Base-by-base conservation (phyloP, 306 rosid genomes). In the Rubus parviflorus region DNA sequence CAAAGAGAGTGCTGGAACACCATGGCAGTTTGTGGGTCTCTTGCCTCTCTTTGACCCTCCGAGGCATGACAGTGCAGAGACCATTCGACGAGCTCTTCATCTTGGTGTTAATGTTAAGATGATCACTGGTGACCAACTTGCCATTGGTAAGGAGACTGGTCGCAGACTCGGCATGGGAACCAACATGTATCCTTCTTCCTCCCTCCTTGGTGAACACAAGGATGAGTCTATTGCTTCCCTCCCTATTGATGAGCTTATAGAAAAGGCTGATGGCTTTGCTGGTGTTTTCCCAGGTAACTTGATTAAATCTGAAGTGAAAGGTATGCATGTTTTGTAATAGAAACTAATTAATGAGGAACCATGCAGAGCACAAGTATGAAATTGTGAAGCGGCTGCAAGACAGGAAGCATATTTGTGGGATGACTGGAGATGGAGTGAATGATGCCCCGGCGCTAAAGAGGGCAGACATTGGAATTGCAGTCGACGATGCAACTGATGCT, bases 131-230 rank as follows among this genome's bases (percentile, higher is more conserved):
- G 98, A 94, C 73, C 98, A 94, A 65, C 88, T 94, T 3, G 97
- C 98, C 25, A 94, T 94, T 65, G 98, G 97, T 0, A 94, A 94
- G 71, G 98, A 94, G 80, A 91, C 98, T 0, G 98, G 89, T 46
- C 97, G 97, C 48, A 88, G 98, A 82, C 97, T 94, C 66, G 98
- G 98, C 70, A 94, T 94, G 98, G 98, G 98, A 82, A 88, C 92
- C 35, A 93, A 93, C 89, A 93, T 93, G 98, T 93, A 93, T 69
- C 98, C 98, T 58, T 94, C 98, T 68, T 91, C 98, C 76, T 86
- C 97, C 57, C 98, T 94, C 75, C 98, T 94, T 54, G 94, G 97
- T 20, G 83, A 94, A 7, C 84, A 80, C 81, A 94, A 87, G 81
- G 94, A 94, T 35, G 88, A 77, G 61, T 72, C 89, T 3, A 57